Conservation (phyloP, 768 basidiomycete genomes). For the Lanmaoa rubissima region DNA sequence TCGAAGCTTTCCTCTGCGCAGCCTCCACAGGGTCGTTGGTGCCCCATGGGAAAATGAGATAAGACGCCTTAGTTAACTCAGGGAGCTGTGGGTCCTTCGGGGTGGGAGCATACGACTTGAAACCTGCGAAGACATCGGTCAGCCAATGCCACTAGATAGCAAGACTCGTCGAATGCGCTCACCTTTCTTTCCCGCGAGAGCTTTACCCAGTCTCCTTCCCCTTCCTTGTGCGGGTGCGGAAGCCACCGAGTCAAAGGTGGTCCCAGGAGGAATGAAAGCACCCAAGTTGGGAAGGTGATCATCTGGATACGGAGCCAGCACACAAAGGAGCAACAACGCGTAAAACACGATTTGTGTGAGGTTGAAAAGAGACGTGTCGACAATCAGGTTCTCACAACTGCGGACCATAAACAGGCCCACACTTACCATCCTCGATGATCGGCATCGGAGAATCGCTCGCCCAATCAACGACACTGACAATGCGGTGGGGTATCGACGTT, state of each 20-base stretch:
- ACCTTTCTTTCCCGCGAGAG: slow-evolving; percentile 13
- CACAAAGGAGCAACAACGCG: neutral
- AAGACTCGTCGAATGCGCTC: neutral
- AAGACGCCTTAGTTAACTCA: slow-evolving; percentile 39
- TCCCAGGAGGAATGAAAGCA: slow-evolving; percentile 25
- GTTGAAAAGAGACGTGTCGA: neutral
- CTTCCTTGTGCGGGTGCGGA: neutral
- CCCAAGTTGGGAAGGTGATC: slow-evolving; percentile 24
- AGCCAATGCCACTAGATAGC: neutral
- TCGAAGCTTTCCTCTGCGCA: slow-evolving; percentile 16
- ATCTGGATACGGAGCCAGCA: slow-evolving; percentile 3
- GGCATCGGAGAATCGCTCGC: slow-evolving; percentile 70
- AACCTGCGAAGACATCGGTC: slow-evolving; percentile 1
- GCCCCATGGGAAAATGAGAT: slow-evolving; percentile 79
- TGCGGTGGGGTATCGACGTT: slow-evolving; percentile 66
- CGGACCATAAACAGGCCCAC: neutral
- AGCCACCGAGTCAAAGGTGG: slow-evolving; percentile 16
- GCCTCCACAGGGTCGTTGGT: slow-evolving; percentile 79
- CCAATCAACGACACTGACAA: slow-evolving; percentile 93
- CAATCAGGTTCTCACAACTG: slow-evolving; percentile 3
- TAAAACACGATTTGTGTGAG: neutral
- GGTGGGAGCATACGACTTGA: slow-evolving; percentile 7
- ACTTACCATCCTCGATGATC: slow-evolving; percentile 14
- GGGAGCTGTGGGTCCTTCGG: slow-evolving; percentile 15
- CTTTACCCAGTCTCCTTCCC: slow-evolving; percentile 15